Evolutionary conservation across 2,329 filamentous ascomycete species (phyloP).

Genomic region (Penicillium freii): DNA sequence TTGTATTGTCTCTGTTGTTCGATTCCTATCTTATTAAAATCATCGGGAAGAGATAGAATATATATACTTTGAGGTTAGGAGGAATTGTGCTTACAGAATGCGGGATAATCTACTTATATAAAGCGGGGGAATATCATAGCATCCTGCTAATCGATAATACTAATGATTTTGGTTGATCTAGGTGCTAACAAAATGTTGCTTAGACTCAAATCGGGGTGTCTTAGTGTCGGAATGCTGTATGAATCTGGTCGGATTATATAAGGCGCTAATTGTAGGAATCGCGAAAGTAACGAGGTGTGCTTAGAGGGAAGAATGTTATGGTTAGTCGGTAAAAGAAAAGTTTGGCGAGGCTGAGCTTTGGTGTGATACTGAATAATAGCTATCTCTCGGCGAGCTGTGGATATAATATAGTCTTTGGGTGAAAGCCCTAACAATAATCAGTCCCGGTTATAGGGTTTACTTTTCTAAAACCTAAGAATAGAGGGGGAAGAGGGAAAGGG

Average conservation of each 20-base stretch:
- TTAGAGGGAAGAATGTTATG: conserved; percentile 25
- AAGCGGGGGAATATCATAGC: too few species aligned
- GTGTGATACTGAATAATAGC: conserved; percentile 21
- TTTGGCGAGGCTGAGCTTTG: conserved; percentile 27
- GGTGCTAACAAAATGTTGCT: conserved; percentile 29
- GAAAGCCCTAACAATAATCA: conserved; percentile 22
- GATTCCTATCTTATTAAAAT: too few species aligned
- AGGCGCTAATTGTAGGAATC: conserved; percentile 26
- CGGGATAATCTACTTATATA: too few species aligned
- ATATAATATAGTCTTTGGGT: conserved; percentile 22
- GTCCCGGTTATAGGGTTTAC: neutral
- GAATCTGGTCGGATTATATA: conserved; percentile 15
- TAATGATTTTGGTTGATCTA: too few species aligned
- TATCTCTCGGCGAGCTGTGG: conserved; percentile 28
- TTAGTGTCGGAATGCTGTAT: conserved; percentile 21
- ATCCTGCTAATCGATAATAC: too few species aligned
- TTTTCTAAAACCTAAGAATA: neutral
- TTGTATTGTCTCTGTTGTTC: too few species aligned
- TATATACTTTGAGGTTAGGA: too few species aligned
- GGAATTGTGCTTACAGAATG: too few species aligned
- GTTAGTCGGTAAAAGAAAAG: conserved; percentile 28
- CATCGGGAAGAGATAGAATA: too few species aligned
- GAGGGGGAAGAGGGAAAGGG: too few species aligned
- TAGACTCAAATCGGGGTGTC: conserved; percentile 30
- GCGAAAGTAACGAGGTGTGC: conserved; percentile 25